These are phyloP conservation scores for Trypanosoma cruzi DNA, from an alignment of 208 protist species.

Conservation along the genomic window DNA sequence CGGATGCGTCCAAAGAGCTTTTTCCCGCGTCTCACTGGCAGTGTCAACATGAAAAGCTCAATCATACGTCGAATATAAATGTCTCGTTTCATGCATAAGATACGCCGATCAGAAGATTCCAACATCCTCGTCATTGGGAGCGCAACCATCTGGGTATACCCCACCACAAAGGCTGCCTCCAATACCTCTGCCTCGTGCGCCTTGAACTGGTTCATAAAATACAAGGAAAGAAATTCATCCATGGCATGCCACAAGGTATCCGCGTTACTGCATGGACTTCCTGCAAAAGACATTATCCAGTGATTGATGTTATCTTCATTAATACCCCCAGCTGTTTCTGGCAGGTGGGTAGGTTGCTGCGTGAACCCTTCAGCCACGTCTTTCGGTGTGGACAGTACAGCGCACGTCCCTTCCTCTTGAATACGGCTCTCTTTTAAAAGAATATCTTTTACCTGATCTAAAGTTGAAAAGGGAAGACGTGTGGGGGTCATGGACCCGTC, in stretches of 20 bases:
- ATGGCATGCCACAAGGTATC: not conserved
- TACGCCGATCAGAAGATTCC: slow-evolving; percentile 43
- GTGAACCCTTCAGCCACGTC: not conserved
- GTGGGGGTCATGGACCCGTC: not conserved
- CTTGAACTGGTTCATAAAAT: slow-evolving; percentile 33
- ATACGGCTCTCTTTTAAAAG: too few relatives aligned
- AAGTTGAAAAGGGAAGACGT: not conserved
- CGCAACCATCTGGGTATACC: slow-evolving; percentile 56
- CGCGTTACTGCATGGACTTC: not conserved
- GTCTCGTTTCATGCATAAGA: slow-evolving; percentile 72
- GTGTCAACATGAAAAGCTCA: slow-evolving; percentile 52
- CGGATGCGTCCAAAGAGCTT: not conserved
- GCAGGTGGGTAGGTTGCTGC: not conserved
- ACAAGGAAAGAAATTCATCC: slow-evolving; percentile 30
- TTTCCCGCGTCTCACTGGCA: not conserved
- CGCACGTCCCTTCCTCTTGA: too few relatives aligned
- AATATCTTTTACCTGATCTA: too few relatives aligned
- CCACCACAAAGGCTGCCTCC: slow-evolving; percentile 49
- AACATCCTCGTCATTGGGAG: slow-evolving; percentile 42
- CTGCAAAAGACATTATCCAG: not conserved
- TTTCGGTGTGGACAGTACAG: too few relatives aligned
- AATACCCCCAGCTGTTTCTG: not conserved
- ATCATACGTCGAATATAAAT: slow-evolving; percentile 61
- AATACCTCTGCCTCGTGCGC: slow-evolving; percentile 36
- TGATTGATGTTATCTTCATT: not conserved